phyloP scores from a whole-genome alignment of 371 early-diverging fungal genomes.

The Rhizopus delemar region DNA sequence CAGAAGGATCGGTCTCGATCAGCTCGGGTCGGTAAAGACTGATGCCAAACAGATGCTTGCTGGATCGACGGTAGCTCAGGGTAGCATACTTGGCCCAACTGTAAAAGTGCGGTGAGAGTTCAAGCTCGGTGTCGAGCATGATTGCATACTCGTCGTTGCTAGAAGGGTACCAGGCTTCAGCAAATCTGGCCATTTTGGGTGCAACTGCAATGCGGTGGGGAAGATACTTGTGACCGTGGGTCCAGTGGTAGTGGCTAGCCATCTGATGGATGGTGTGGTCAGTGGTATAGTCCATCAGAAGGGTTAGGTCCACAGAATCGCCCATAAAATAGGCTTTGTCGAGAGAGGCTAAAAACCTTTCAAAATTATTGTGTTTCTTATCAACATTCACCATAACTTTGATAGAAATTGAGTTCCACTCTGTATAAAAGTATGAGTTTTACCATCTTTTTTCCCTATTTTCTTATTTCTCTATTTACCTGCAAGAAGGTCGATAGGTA shows the following conservation, averaged over 20 bases:
- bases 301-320: constrained; percentile 54
- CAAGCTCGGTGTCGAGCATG: constrained; percentile 57
- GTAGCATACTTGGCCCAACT: constrained; percentile 59
- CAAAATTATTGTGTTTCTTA: constrained; percentile 53
- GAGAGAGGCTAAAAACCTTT: constrained; percentile 54
- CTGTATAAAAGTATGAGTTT: constrained; percentile 24
- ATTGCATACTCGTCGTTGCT: constrained; percentile 61
- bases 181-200: constrained; percentile 57
- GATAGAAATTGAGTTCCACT: constrained; percentile 58
- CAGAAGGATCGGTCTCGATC: constrained; percentile 37
- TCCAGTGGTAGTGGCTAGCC: constrained; percentile 55
- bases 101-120: constrained; percentile 61
- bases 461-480: constrained; percentile 36
- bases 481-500: constrained; percentile 50
- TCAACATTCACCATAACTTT: constrained; percentile 59
- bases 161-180: constrained; percentile 66
- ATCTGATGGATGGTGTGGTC: constrained; percentile 53
- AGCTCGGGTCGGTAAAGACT: constrained; percentile 61
- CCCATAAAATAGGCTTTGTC: constrained; percentile 55
- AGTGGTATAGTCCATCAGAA: constrained; percentile 58
- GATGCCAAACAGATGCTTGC: constrained; percentile 52
- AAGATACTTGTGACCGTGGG: constrained; percentile 49
- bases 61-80: constrained; percentile 57
- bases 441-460: neutral
- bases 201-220: constrained; percentile 58